phyloP scores from a whole-genome alignment of 2,329 filamentous ascomycete species.

The Colletotrichum australisinense region DNA sequence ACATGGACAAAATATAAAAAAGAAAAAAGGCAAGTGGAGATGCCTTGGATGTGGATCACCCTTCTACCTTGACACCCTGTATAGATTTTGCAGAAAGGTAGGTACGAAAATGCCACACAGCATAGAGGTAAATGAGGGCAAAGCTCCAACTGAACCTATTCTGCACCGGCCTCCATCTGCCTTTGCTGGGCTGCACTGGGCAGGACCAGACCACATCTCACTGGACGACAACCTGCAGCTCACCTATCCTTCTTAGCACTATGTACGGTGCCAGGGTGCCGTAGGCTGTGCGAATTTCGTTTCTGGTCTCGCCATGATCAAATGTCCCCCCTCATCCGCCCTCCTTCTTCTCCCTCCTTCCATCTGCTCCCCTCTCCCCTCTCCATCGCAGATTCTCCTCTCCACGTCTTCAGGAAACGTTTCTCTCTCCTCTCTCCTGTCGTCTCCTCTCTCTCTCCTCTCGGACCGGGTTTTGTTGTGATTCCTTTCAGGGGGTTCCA shows the following conservation, averaged over 20 bases:
- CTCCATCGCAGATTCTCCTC: constrained; percentile 34
- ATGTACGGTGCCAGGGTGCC: not conserved
- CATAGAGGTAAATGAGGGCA: too few relatives aligned
- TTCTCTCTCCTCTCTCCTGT: constrained; percentile 4
- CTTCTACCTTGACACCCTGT: not conserved
- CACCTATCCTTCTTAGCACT: not conserved
- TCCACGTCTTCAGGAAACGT: constrained; percentile 1
- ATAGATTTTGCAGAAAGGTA: too few relatives aligned
- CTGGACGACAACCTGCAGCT: not conserved
- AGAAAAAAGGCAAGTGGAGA: not conserved
- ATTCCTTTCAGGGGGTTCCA: constrained; percentile 36
- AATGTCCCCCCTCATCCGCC: constrained; percentile 36
- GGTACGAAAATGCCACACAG: too few relatives aligned
- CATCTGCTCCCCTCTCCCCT: constrained; percentile 34
- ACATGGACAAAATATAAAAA: not conserved
- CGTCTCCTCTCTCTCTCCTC: constrained; percentile 10
- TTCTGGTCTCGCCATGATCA: constrained; percentile 35
- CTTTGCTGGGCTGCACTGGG: not conserved
- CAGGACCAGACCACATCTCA: not conserved
- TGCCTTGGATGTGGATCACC: not conserved
- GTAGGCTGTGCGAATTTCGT: constrained; percentile 8
- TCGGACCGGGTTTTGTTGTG: constrained; percentile 36
- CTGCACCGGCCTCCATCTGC: not conserved
- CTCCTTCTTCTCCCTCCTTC: constrained; percentile 40
- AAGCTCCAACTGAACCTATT: not conserved